Percentiles rank a stretch among this genome's conserved stretches.
These are phyloP conservation scores for Apiotrichum sp. DNA, from an alignment of 1,284 basidiomycete species.

Conservation along the genomic window DNA sequence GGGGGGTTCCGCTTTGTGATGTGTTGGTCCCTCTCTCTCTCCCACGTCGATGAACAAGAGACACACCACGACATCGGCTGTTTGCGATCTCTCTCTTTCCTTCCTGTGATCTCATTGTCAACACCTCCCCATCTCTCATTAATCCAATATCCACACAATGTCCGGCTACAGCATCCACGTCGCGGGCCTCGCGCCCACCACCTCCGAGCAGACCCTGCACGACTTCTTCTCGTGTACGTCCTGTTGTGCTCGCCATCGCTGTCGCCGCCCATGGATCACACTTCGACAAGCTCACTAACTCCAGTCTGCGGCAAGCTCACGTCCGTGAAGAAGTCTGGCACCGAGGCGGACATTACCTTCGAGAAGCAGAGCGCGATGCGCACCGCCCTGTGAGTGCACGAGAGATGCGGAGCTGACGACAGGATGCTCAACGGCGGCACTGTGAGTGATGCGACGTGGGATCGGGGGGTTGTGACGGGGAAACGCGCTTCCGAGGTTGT, in stretches of 20 bases:
- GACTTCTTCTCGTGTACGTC: conserved; percentile 42
- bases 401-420: neutral
- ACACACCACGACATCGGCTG: no score
- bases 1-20: no score
- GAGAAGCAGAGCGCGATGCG: conserved; percentile 48
- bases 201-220: conserved; percentile 46
- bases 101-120: no score
- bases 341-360: conserved; percentile 46
- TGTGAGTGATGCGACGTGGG: conserved; percentile 25
- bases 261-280: neutral
- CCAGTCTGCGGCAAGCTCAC: conserved; percentile 45
- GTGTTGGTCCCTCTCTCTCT: no score
- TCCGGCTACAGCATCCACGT: conserved; percentile 43
- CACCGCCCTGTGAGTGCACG: conserved; percentile 39
- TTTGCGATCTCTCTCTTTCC: neutral
- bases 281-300: neutral
- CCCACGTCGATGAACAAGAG: no score
- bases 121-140: neutral
- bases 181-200: conserved; percentile 45
- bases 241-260: neutral
- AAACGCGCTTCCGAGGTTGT: neutral
- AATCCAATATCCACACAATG: conserved; percentile 11
- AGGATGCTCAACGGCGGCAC: conserved; percentile 47
- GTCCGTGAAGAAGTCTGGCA: conserved; percentile 42
- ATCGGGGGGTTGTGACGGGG: neutral